phyloP scores from a whole-genome alignment of 306 rosid species.

The Senna siamea region DNA sequence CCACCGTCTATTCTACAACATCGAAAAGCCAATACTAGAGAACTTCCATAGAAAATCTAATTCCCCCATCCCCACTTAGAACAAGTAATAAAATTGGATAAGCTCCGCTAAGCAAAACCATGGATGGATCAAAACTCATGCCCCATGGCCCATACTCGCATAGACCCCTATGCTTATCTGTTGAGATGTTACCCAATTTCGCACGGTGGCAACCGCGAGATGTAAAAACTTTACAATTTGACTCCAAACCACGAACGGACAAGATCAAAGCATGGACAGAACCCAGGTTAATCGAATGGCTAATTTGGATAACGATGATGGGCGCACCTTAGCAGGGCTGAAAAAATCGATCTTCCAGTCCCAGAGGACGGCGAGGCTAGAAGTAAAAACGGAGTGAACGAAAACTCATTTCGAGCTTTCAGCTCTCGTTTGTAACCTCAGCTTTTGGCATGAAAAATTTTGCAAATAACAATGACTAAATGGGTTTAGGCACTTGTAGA shows the following conservation, averaged over 20 bases:
- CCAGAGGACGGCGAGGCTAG: background rate
- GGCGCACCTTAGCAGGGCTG: constrained; percentile 51
- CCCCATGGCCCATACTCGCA: constrained; percentile 16
- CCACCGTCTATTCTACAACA: background rate
- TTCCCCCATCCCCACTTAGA: constrained; percentile 4
- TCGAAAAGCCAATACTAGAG: constrained; percentile 31
- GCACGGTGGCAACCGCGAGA: background rate
- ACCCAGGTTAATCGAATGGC: constrained; percentile 15
- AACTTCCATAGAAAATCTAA: constrained; percentile 36
- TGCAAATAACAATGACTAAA: background rate
- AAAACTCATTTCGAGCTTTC: background rate
- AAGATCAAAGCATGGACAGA: background rate
- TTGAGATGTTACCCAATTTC: constrained; percentile 33
- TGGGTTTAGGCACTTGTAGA: background rate
- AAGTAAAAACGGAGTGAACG: background rate
- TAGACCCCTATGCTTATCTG: background rate
- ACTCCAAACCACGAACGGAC: constrained; percentile 2
- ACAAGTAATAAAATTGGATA: constrained; percentile 7
- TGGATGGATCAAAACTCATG: constrained; percentile 32
- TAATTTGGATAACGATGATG: constrained; percentile 23
- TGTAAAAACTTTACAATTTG: background rate
- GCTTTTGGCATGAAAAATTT: background rate
- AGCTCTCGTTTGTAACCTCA: background rate
- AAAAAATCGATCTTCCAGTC: background rate
- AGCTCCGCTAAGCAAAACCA: constrained; percentile 37